A percentile compares a stretch with the other conserved stretches of the same genome.
These are phyloP conservation scores for Rachicladosporium sp. DNA, from an alignment of 2,329 filamentous ascomycete genomes.

Conservation along the genomic window DNA sequence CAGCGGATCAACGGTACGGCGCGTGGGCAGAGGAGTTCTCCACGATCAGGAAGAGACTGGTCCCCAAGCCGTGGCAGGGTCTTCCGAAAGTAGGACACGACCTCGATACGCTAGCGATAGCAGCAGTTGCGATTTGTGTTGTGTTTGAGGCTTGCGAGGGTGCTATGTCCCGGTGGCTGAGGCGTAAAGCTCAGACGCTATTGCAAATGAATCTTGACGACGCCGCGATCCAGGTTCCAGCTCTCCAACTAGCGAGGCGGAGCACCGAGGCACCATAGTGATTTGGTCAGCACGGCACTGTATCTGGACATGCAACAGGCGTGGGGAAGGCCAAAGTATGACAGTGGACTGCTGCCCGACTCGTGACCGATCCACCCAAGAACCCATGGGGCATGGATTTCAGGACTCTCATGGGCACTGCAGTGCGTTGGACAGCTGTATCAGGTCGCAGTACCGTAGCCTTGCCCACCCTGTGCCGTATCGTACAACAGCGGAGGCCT, in stretches of 20 bases:
- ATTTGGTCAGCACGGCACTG: slow-evolving; percentile 1
- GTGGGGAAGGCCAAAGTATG: neutral
- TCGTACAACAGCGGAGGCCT: neutral
- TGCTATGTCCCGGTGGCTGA: no score
- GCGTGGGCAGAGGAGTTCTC: neutral
- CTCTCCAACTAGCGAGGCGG: no score
- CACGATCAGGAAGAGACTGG: neutral
- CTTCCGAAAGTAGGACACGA: slow-evolving; percentile 3
- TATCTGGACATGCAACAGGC: neutral
- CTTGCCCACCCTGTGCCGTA: slow-evolving; percentile 1
- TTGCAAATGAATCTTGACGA: no score
- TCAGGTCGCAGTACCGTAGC: slow-evolving; percentile 1
- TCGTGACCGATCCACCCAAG: neutral
- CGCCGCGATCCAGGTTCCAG: no score
- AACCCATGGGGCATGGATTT: slow-evolving; percentile 2
- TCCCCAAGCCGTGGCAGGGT: neutral
- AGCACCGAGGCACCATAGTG: no score
- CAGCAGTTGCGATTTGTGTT: neutral
- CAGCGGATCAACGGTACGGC: neutral
- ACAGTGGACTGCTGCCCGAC: neutral
- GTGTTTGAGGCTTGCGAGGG: no score
- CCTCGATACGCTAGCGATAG: slow-evolving; percentile 3
- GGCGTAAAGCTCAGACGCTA: no score
- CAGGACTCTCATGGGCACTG: neutral
- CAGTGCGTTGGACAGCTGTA: neutral